Evolutionary conservation across 768 basidiomycete species (phyloP), one percentile per base, ranked within the genome.

Genomic region (Psilocybe sp.): DNA sequence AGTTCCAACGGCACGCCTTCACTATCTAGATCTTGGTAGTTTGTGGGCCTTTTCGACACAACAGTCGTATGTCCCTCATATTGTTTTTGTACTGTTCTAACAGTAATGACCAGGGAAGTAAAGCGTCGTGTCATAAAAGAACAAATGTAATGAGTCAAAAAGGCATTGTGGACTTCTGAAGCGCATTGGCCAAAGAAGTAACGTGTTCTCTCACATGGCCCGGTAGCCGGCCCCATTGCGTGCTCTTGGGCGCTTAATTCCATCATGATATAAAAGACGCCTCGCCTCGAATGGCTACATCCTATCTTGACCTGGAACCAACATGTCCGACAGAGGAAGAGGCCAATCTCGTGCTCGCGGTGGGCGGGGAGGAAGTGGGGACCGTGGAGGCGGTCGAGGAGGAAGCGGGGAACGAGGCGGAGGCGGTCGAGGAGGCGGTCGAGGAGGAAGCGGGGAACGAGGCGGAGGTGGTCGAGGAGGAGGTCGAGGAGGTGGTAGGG

Each of bases 281-380:
- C 14, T 20, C 19, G n/a, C 32, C 8, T 45, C 44, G 35, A 33
- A 16, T 16, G 20, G 44, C 16, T 44, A 36, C 28, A 20, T 50
- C 37, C 38, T 31, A 40, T 40, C n/a, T n/a, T n/a, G n/a, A n/a
- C n/a, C n/a, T n/a, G n/a, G 40, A 8, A 18, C 28, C 12, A 32
- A 28, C 41, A 64, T 65, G 64, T 60, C 64, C 43, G 47, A 60
- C 41, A 60, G 68, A 53, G 67, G 67, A 15, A 56, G 64, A 50
- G 64, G 64, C 33, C 48, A 51, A 53, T 31, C 40, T 44, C 57
- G 51, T 32, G 63, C 64, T 20, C 58, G 68, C 28, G 62, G 65
- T 33, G 55, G 57, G 6, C 50, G n/a, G n/a, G n/a, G n/a, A n/a
- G n/a, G 40, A 43, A 46, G 56, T 15, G 58, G 58, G 34, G 57